Evolutionary conservation across 169 alveolate species (phyloP), one percentile per base, ranked within the genome.

Genomic region (Plasmodium adleri): DNA sequence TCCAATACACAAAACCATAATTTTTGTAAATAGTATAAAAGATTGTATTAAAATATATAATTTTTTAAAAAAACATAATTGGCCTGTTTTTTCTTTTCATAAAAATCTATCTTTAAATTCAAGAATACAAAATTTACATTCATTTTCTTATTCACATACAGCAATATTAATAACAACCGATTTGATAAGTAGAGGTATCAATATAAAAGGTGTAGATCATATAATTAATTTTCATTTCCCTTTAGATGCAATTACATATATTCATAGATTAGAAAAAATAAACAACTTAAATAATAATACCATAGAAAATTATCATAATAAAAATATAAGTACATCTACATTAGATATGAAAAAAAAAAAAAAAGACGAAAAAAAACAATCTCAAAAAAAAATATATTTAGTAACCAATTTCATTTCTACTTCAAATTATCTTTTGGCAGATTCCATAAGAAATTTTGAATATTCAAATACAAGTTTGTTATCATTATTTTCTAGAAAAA

Each of bases 21-120:
- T 80, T 17, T 80, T 80, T 54, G 90, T 80, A 28, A 68, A 80
- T 28, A 80, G 72, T 60, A 50, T 80, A 68, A 80, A 68, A 47
- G 80, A 68, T 54, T 80, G 90, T 49, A 56, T 67, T 49, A 70
- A 72, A 26, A 68, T 80, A 10, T 80, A 54, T 80, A 54, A 24
- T 52, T 80, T 80, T 80, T 68, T 80, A 58, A 80, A 87, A 67
- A 80, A 88, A 50, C 90, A 88, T 26, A 89, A 83, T 45, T 94
- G 96, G 96, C 96, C 96, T 17, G 94, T 90, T 50, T 74, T 92
- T 62, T 72, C 88, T 52, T 94, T 92, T 58, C 96, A 94, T 62
- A 90, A 93, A 71, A 75, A 91, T 70, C 75, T 93, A 62, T 78
- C 94, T 6, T 76, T 94, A 50, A 88, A 93, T 50, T 90, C 95